A percentile compares a stretch with the other conserved stretches of the same genome.
Conservation (phyloP, 2,329 filamentous ascomycete genomes). For the Aspergillus melleus region DNA sequence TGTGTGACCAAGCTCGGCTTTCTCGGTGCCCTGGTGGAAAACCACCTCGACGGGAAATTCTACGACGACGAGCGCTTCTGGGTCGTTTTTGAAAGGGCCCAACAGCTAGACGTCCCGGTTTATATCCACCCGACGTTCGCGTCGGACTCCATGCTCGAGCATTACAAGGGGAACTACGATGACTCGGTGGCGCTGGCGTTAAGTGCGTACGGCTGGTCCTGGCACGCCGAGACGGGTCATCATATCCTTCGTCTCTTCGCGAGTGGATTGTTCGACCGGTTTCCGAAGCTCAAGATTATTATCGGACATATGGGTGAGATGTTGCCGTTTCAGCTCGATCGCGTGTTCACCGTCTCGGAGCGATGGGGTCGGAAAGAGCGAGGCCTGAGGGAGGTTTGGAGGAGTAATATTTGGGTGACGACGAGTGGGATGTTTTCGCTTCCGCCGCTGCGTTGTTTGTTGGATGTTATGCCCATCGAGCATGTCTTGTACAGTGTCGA, state of each 20-base stretch:
- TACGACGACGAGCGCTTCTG: conserved; percentile 48
- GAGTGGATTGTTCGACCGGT: conserved; percentile 56
- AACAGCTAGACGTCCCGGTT: conserved; percentile 51
- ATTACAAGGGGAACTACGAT: conserved; percentile 41
- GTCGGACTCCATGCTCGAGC: conserved; percentile 24
- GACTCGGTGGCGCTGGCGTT: conserved; percentile 17
- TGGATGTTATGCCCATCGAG: conserved; percentile 5
- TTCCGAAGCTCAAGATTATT: conserved; percentile 56
- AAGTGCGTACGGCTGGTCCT: conserved; percentile 32
- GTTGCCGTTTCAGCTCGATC: conserved; percentile 57
- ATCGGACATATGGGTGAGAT: conserved; percentile 56
- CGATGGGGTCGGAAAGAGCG: conserved; percentile 6
- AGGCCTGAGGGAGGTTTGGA: conserved; percentile 51
- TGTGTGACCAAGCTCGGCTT: conserved; percentile 49
- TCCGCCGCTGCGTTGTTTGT: conserved; percentile 7
- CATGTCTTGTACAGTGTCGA: conserved; percentile 14
- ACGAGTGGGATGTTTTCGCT: conserved; percentile 11
- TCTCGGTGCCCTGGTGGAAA: conserved; percentile 51
- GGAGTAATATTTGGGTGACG: conserved; percentile 13
- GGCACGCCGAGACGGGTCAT: conserved; percentile 39
- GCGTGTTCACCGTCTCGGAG: conserved; percentile 21
- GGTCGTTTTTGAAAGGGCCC: conserved; percentile 43
- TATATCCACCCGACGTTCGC: conserved; percentile 54
- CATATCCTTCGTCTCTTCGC: conserved; percentile 49
- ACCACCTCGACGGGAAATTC: conserved; percentile 40